Percentiles rank a stretch among this genome's conserved stretches.
These are phyloP conservation scores for Cystobasidium sp. DNA, from an alignment of 1,284 basidiomycete genomes.

Conservation along the genomic window DNA sequence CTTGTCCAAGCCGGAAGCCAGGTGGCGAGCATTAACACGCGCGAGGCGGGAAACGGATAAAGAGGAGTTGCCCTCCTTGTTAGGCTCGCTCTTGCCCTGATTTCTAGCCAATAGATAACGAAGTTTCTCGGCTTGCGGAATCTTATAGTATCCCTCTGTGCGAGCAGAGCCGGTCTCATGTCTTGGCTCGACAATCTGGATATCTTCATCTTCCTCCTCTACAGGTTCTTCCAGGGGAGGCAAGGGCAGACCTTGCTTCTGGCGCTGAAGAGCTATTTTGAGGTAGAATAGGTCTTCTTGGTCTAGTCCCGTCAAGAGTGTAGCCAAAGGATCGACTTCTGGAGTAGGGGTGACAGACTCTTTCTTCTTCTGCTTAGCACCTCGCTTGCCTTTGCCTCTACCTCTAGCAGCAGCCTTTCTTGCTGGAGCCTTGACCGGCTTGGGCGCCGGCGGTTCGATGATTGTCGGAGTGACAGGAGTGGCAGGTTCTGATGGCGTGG, in stretches of 20 bases:
- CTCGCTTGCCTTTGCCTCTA: not conserved
- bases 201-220: slow-evolving; percentile 42
- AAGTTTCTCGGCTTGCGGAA: slow-evolving; percentile 88
- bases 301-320: slow-evolving; percentile 59
- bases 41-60: slow-evolving; percentile 68
- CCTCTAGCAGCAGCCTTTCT: slow-evolving; percentile 19
- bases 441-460: slow-evolving; percentile 57
- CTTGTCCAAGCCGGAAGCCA: slow-evolving; percentile 92
- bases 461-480: not conserved
- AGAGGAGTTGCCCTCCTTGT: slow-evolving; percentile 53
- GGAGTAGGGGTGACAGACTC: slow-evolving; percentile 13
- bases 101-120: slow-evolving; percentile 72
- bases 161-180: slow-evolving; percentile 82
- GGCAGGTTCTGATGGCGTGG: not conserved
- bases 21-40: slow-evolving; percentile 91
- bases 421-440: not conserved
- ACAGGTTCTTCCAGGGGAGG: slow-evolving; percentile 47
- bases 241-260: slow-evolving; percentile 51
- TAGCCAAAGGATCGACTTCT: not conserved
- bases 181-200: slow-evolving; percentile 59
- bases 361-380: slow-evolving; percentile 18
- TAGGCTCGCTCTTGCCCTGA: slow-evolving; percentile 60
- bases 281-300: slow-evolving; percentile 91
- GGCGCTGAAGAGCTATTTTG: slow-evolving; percentile 66
- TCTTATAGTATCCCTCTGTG: slow-evolving; percentile 93